Evolutionary conservation across 768 basidiomycete genomes (phyloP), one percentile per base, ranked within the genome.

Genomic region (Pholiota microspora): DNA sequence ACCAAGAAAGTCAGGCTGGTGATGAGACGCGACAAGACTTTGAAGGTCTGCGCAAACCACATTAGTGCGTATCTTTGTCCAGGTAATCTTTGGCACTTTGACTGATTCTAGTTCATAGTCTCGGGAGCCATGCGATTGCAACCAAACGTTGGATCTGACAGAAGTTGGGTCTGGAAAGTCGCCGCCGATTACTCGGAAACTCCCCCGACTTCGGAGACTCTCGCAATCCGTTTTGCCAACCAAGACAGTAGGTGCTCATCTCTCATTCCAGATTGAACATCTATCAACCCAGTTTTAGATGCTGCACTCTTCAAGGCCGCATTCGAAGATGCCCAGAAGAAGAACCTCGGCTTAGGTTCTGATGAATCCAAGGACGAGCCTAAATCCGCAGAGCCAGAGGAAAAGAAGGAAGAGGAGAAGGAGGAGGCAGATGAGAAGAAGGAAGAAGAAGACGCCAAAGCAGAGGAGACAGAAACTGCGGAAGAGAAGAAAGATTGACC

Each of bases 1-100:
- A 88, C 87, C 47, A 86, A 88, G 79, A 98, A 95, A 74, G 81
- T 96, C 66, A 84, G 97, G 59, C 83, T 99, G 58, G 94, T 99
- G 70, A 99, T 99, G 97, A 82, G 96, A 76, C 91, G 97, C 73
- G 97, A 99, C 82, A 98, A 98, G 86, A 99, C 97, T 45, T 81
- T 94, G 73, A 98, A 99, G 74, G 95, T 98, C 74, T 98, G 97
- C 73, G 97, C 97, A 54, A 99, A 99, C 78, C 97, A 98, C 75
- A 74, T 84, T 61, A 85, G 97, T 98, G 66, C 75, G 78, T 74
- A 35, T n/a, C 21, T 29, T 80, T 53, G 25, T 79, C 73, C 45
- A 21, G 55, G 27, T 45, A 7, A 18, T 32, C 31, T 10, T 24
- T 9, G 18, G 40, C 4, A 5, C 5, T 44, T 25, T 29, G 29